A percentile compares a stretch with the other conserved stretches of the same genome.
phyloP scores from a whole-genome alignment of 75 land plant species.

The Cunninghamia lanceolata region DNA sequence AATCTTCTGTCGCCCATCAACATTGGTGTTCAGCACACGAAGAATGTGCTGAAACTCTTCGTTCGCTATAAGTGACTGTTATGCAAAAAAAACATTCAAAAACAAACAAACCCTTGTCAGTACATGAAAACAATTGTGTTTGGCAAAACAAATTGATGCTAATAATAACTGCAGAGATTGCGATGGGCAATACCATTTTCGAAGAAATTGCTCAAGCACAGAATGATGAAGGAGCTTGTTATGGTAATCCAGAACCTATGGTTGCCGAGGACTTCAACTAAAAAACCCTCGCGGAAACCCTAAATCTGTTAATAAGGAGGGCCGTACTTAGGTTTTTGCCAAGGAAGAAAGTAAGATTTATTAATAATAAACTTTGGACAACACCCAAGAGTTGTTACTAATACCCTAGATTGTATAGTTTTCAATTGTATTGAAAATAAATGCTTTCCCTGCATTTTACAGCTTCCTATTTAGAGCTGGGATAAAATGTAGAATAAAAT shows the following conservation, averaged over 20 bases:
- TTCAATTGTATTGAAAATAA: too few relatives aligned
- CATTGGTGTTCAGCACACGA: slow-evolving; percentile 36
- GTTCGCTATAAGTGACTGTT: slow-evolving; percentile 19
- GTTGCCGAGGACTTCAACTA: not conserved
- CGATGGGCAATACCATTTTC: not conserved
- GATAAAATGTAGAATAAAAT: too few relatives aligned
- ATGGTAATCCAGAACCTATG: not conserved
- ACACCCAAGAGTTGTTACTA: too few relatives aligned
- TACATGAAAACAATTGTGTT: not conserved
- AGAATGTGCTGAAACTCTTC: slow-evolving; percentile 30
- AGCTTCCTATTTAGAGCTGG: too few relatives aligned
- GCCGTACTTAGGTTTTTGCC: not conserved
- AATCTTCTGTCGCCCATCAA: slow-evolving; percentile 51
- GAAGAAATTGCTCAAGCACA: not conserved
- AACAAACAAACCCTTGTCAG: not conserved
- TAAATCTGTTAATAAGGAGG: not conserved
- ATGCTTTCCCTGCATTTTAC: too few relatives aligned
- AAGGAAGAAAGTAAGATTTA: too few relatives aligned
- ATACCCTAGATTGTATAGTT: too few relatives aligned
- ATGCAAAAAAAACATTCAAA: not conserved
- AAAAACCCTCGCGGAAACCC: not conserved
- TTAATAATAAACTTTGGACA: not conserved
- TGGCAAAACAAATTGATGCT: not conserved
- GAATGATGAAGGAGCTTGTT: not conserved
- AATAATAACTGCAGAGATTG: not conserved